phyloP scores from a whole-genome alignment of 1,284 basidiomycete species.

The Cryptococcus sp. region DNA sequence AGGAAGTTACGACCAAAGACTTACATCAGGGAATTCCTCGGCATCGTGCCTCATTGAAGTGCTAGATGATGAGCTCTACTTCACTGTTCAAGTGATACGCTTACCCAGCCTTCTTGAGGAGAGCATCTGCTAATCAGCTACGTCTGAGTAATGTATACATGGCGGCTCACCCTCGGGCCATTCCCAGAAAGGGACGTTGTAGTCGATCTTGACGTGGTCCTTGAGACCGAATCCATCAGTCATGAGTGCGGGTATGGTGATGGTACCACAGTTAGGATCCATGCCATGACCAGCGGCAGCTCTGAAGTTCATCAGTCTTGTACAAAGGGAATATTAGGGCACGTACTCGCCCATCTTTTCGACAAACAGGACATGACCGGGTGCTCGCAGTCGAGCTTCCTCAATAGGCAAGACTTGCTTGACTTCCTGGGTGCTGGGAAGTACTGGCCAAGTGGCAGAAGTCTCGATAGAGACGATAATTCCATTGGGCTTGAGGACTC shows the following conservation, averaged over 20 bases:
- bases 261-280: not conserved
- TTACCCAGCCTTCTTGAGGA: not conserved
- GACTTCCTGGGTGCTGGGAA: not conserved
- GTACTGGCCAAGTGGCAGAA: not conserved
- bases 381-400: too few relatives aligned
- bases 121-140: not conserved
- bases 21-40: not conserved
- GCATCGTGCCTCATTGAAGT: not conserved
- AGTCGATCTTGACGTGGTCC: not conserved
- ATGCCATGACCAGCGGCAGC: not conserved
- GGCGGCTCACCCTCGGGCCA: not conserved
- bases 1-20: not conserved
- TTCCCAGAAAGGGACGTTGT: not conserved
- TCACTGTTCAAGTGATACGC: not conserved
- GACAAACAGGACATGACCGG: too few relatives aligned
- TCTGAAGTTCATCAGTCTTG: not conserved
- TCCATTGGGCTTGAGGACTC: constrained; percentile 11
- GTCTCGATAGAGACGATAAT: constrained; percentile 8
- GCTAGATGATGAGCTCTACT: not conserved
- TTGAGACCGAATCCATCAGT: not conserved
- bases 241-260: not conserved
- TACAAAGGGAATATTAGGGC: too few relatives aligned
- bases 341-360: too few relatives aligned
- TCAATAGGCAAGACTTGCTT: not conserved
- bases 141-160: not conserved